Percentiles rank a stretch among this genome's conserved stretches.
Conservation (phyloP, 2,329 filamentous ascomycete species). For the Didymella pinodella region DNA sequence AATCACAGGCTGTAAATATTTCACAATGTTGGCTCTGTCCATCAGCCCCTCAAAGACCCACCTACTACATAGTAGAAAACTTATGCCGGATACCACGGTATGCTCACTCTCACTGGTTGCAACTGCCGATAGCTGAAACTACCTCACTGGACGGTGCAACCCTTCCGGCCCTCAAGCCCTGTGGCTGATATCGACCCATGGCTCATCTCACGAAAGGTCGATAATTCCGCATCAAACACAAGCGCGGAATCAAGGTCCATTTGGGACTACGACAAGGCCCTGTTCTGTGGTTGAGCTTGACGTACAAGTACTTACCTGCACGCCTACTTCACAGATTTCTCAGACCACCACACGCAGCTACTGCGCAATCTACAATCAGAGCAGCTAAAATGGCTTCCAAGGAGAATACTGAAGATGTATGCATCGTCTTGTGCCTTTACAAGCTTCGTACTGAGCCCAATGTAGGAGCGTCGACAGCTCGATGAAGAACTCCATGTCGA, state of each 20-base stretch:
- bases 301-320: slow-evolving; percentile 13
- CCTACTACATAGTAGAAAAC: no score
- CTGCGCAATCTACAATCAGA: background rate
- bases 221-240: slow-evolving; percentile 1
- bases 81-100: no score
- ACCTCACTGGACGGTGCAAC: slow-evolving; percentile 9
- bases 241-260: slow-evolving; percentile 7
- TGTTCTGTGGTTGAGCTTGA: background rate
- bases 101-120: background rate
- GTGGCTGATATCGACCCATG: slow-evolving; percentile 12
- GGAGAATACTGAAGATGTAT: slow-evolving; percentile 17
- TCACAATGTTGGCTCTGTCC: no score
- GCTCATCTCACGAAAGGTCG: slow-evolving; percentile 4
- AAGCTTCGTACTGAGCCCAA: background rate
- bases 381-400: slow-evolving; percentile 15
- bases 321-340: background rate
- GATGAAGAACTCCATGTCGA: slow-evolving; percentile 62
- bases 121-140: background rate
- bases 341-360: background rate
- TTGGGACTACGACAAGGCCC: background rate
- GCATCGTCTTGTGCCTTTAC: background rate
- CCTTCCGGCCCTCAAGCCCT: background rate
- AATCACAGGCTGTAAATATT: no score
- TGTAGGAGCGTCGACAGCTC: slow-evolving; percentile 56
- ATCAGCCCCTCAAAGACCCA: no score